Percentiles rank a stretch among this genome's conserved stretches.
Conservation (phyloP, 1,284 basidiomycete genomes). For the Sanghuangporus baumii region DNA sequence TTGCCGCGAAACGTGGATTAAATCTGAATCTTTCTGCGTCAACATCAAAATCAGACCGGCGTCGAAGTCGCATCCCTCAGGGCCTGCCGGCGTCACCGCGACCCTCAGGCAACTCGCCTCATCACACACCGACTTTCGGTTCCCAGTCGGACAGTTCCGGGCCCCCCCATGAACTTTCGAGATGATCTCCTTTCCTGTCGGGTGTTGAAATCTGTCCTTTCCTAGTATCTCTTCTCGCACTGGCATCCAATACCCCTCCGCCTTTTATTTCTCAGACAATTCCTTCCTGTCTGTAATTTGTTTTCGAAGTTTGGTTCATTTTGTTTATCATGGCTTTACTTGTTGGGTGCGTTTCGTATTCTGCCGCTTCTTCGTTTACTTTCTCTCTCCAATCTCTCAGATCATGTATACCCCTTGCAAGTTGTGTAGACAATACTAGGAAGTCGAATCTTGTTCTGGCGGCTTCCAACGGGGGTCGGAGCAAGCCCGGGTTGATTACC, state of each 20-base stretch:
- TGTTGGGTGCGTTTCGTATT: slow-evolving; percentile 2
- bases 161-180: slow-evolving; percentile 7
- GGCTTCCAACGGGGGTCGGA: no score
- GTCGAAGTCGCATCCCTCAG: slow-evolving; percentile 47
- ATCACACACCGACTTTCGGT: slow-evolving; percentile 15
- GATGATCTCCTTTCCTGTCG: slow-evolving; percentile 2
- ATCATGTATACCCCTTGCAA: slow-evolving; percentile 12
- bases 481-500: no score
- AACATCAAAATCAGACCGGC: slow-evolving; percentile 42
- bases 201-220: not conserved
- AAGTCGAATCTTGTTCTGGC: not conserved
- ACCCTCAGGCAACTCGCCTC: slow-evolving; percentile 33
- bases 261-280: not conserved
- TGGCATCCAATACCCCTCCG: not conserved
- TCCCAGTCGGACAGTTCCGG: slow-evolving; percentile 5
- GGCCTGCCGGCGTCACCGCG: slow-evolving; percentile 62
- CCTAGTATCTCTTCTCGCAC: not conserved
- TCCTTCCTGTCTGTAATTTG: not conserved
- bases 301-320: not conserved
- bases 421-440: slow-evolving; percentile 10
- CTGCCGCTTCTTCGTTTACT: not conserved
- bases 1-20: slow-evolving; percentile 65
- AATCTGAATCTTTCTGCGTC: slow-evolving; percentile 42
- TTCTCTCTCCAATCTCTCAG: not conserved
- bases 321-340: slow-evolving; percentile 1